Percentiles rank a stretch among this genome's conserved stretches.
These are phyloP conservation scores for Candida mattraensis DNA, from an alignment of 805 yeast genomes.

Conservation along the genomic window DNA sequence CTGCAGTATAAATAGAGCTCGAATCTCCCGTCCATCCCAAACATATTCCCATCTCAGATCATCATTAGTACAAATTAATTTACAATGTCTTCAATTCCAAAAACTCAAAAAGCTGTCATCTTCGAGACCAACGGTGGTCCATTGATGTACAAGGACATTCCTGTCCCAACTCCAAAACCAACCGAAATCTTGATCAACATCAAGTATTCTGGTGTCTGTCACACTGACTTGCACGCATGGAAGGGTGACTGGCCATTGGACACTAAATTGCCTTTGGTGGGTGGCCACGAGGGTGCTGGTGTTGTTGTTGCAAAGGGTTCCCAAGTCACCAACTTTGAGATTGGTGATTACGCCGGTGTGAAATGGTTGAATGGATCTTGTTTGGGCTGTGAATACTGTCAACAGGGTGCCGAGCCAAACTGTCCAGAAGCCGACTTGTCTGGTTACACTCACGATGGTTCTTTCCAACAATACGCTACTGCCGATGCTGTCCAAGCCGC, in stretches of 20 bases:
- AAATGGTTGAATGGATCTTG: constrained; percentile 85
- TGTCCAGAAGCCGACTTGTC: constrained; percentile 72
- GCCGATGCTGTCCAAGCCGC: constrained; percentile 90
- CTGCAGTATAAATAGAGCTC: constrained; percentile 7
- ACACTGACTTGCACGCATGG: constrained; percentile 93
- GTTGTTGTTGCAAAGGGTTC: constrained; percentile 75
- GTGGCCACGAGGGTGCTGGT: constrained; percentile 93
- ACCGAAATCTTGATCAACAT: constrained; percentile 79
- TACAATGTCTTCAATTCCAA: constrained; percentile 45
- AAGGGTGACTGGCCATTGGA: constrained; percentile 89
- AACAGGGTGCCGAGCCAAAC: constrained; percentile 63
- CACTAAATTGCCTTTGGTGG: constrained; percentile 73
- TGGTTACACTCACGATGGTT: constrained; percentile 88
- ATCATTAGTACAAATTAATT: not conserved
- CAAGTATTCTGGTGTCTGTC: constrained; percentile 90
- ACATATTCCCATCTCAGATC: not conserved
- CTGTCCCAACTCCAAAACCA: constrained; percentile 77
- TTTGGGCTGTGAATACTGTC: constrained; percentile 74
- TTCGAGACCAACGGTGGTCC: constrained; percentile 67
- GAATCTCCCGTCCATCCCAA: constrained; percentile 2
- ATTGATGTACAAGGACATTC: constrained; percentile 66
- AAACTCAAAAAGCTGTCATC: constrained; percentile 68
- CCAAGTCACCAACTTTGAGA: constrained; percentile 65
- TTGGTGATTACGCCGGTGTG: constrained; percentile 81
- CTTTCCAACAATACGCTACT: constrained; percentile 88